Base-by-base conservation (phyloP, 1,284 basidiomycete species). In the Pisolithus thermaeus region DNA sequence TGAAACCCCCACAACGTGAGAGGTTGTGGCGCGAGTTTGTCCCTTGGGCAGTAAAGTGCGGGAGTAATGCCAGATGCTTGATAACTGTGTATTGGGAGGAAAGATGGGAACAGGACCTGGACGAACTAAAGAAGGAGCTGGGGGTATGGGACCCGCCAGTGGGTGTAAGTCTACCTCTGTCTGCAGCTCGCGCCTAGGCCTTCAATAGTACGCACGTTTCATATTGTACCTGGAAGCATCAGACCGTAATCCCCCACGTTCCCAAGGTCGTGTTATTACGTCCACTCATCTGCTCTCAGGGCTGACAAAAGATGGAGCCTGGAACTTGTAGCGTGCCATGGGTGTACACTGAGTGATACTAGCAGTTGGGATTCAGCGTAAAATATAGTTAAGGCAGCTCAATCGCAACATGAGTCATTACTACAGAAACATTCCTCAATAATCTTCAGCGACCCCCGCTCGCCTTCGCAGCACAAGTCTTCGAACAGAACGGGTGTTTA, bases 1-100 rank as follows among this genome's bases (percentile, higher is more conserved):
- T 91, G 51, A 81, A 75, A 39, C 59, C 76, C 3, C 65, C 70
- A 47, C 83, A 85, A 56, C 75, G 80, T 37, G 66, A 73, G 22
- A 70, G 80, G 14, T 73, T 92, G 20, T 83, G 85, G 67, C 70
- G 73, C 16, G 90, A 96, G 65, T 96, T 90, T 68, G 80, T 93
- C 9, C 88, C 91, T 0, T 97, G 94, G 95, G 95, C 94, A 9
- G 70, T 95, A 50, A 81, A 83, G 52, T 89, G 88, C 53, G 94
- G 92, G 1, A 80, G 84, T 25, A 79, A 73, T 46, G 79, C 87
- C 1, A 76, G 76, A 60, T 90, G 86, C 59, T 70, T 99, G 52
- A 90, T 98, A 52, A 88, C 87, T 1, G 86, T 99, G 7, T 94
- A 95, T 62, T 99, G 96, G 97, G 96, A 99, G 71, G 79, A 92